A percentile compares a stretch with the other conserved stretches of the same genome.
Conservation (phyloP, 139 green algal species). For the Chlamydomonas urium region DNA sequence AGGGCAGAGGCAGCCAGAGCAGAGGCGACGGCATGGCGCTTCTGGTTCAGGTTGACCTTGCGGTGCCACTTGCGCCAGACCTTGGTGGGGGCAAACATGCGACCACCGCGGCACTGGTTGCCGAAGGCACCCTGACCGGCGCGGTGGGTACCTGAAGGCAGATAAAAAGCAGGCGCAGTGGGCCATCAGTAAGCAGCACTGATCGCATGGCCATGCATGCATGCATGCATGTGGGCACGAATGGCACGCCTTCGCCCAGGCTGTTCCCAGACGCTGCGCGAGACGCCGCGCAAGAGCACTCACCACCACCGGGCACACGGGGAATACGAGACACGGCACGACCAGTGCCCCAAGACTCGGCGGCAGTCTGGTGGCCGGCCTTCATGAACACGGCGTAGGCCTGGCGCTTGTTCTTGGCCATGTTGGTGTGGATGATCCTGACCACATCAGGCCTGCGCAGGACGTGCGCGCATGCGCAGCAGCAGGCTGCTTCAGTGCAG, state of each 20-base stretch:
- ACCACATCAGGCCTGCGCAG: slow-evolving; percentile 80
- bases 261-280: too few species aligned
- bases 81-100: slow-evolving; percentile 99
- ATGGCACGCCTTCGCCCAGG: too few species aligned
- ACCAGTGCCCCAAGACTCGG: slow-evolving; percentile 98
- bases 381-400: slow-evolving; percentile 90
- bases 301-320: slow-evolving; percentile 91
- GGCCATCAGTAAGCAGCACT: too few species aligned
- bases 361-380: slow-evolving; percentile 94
- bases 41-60: slow-evolving; percentile 97
- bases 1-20: slow-evolving; percentile 93
- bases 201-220: too few species aligned
- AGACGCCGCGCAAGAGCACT: too few species aligned
- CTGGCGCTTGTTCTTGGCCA: slow-evolving; percentile 97
- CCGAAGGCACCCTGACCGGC: slow-evolving; percentile 98
- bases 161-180: too few species aligned
- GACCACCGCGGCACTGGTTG: slow-evolving; percentile 99
- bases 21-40: slow-evolving; percentile 92
- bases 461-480: too few species aligned
- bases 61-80: slow-evolving; percentile 95
- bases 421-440: slow-evolving; percentile 83
- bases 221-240: too few species aligned
- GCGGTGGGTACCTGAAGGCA: slow-evolving; percentile 87
- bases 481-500: too few species aligned
- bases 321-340: slow-evolving; percentile 99